Conservation (phyloP, 1,284 basidiomycete species). For the Pholiota adiposa region DNA sequence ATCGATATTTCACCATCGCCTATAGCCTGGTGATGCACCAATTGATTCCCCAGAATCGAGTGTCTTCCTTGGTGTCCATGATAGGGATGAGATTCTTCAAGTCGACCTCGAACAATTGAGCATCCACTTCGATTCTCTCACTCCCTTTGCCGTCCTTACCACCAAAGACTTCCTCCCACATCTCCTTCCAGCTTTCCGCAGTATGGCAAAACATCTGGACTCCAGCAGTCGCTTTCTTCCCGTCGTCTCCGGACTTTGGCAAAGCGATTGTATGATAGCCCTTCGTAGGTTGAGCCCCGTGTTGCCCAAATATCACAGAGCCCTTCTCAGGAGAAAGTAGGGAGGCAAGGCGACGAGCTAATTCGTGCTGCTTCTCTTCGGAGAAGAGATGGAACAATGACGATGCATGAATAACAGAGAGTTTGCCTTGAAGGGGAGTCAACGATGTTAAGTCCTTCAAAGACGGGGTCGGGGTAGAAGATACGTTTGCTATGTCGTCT, state of each 20-base stretch:
- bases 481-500: slow-evolving; percentile 11
- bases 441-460: slow-evolving; percentile 40
- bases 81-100: background rate
- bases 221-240: too few relatives aligned
- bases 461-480: slow-evolving; percentile 27
- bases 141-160: slow-evolving; percentile 6
- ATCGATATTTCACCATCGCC: background rate
- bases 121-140: slow-evolving; percentile 11
- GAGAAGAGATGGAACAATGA: slow-evolving; percentile 56
- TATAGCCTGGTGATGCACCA: slow-evolving; percentile 9
- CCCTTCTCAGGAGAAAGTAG: slow-evolving; percentile 38
- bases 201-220: slow-evolving; percentile 36
- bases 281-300: too few relatives aligned
- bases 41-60: slow-evolving; percentile 8
- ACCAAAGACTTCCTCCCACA: slow-evolving; percentile 32
- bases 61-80: background rate
- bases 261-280: too few relatives aligned
- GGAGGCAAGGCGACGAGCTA: slow-evolving; percentile 42
- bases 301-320: slow-evolving; percentile 35
- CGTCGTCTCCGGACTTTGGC: too few relatives aligned
- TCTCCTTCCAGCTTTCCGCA: slow-evolving; percentile 37
- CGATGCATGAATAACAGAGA: slow-evolving; percentile 51
- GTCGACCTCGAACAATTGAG: slow-evolving; percentile 2
- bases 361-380: slow-evolving; percentile 42
- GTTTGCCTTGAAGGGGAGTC: slow-evolving; percentile 45